These are phyloP conservation scores for Aspergillus floridensis DNA, from an alignment of 2,329 filamentous ascomycete species.

Conservation along the genomic window DNA sequence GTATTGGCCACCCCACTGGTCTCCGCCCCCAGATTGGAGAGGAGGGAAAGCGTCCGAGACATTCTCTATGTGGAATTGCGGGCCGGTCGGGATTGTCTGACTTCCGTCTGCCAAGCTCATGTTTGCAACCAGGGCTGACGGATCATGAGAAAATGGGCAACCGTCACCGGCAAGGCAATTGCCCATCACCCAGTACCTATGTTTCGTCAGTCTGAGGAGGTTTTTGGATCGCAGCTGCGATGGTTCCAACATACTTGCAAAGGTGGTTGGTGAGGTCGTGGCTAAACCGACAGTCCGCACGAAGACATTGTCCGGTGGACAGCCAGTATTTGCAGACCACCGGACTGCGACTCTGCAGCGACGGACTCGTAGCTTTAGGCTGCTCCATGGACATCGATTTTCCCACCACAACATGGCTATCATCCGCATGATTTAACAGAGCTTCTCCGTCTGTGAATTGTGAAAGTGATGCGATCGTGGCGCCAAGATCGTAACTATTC, in stretches of 20 bases:
- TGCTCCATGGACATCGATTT: conserved; percentile 80
- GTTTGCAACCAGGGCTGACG: conserved; percentile 77
- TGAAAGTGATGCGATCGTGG: conserved; percentile 86
- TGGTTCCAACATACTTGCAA: conserved; percentile 77
- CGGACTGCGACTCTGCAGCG: conserved; percentile 72
- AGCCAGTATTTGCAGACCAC: conserved; percentile 98
- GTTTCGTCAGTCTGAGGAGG: neutral
- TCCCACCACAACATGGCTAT: conserved; percentile 70
- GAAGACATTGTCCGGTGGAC: conserved; percentile 89
- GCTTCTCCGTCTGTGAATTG: conserved; percentile 61
- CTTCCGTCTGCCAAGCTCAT: conserved; percentile 65
- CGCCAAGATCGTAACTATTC: conserved; percentile 89
- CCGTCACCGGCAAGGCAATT: conserved; percentile 91
- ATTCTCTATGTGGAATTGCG: conserved; percentile 76
- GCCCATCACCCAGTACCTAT: conserved; percentile 90
- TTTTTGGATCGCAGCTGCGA: neutral
- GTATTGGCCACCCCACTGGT: conserved; percentile 56
- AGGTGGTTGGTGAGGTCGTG: conserved; percentile 94
- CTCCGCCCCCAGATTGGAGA: conserved; percentile 61
- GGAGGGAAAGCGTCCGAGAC: conserved; percentile 76
- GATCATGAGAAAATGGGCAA: conserved; percentile 97
- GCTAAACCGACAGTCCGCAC: conserved; percentile 94
- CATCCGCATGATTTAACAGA: conserved; percentile 54
- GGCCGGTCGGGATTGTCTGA: conserved; percentile 52
- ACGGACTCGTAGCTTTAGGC: conserved; percentile 71